A percentile compares a stretch with the other conserved stretches of the same genome.
These are phyloP conservation scores for Candida coquimbonensis DNA, from an alignment of 805 yeast species.

Conservation along the genomic window DNA sequence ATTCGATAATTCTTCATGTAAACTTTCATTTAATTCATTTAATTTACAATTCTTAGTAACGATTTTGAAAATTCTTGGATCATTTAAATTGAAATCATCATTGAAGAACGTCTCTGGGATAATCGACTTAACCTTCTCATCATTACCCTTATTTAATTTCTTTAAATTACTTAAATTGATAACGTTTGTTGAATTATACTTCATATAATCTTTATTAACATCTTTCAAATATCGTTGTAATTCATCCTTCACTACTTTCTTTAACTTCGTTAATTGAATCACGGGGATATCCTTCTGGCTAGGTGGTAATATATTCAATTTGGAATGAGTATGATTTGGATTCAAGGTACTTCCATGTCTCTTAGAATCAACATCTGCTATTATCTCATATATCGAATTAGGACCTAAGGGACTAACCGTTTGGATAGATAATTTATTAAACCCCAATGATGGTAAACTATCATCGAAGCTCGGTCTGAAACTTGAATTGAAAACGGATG, in stretches of 20 bases:
- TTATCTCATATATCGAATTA: conserved; percentile 71
- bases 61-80: conserved; percentile 74
- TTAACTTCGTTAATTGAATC: conserved; percentile 52
- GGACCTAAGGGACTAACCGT: conserved; percentile 55
- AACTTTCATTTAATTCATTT: conserved; percentile 41
- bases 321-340: conserved; percentile 31
- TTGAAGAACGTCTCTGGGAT: conserved; percentile 46
- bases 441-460: conserved; percentile 30
- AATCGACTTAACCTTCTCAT: neutral
- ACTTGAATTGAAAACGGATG: conserved; percentile 22
- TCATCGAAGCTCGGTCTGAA: conserved; percentile 30
- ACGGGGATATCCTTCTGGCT: conserved; percentile 81
- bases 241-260: conserved; percentile 35
- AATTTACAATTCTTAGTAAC: conserved; percentile 59
- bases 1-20: conserved; percentile 75
- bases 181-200: conserved; percentile 35
- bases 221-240: conserved; percentile 38
- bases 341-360: conserved; percentile 21
- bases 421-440: conserved; percentile 31
- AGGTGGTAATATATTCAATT: conserved; percentile 53
- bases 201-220: conserved; percentile 37
- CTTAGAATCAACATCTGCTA: conserved; percentile 49
- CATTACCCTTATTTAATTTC: conserved; percentile 15
- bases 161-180: conserved; percentile 31
- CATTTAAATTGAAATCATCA: conserved; percentile 70